Evolutionary conservation across 1,139 yeast species (phyloP).

Genomic region (Taphrina deformans): DNA sequence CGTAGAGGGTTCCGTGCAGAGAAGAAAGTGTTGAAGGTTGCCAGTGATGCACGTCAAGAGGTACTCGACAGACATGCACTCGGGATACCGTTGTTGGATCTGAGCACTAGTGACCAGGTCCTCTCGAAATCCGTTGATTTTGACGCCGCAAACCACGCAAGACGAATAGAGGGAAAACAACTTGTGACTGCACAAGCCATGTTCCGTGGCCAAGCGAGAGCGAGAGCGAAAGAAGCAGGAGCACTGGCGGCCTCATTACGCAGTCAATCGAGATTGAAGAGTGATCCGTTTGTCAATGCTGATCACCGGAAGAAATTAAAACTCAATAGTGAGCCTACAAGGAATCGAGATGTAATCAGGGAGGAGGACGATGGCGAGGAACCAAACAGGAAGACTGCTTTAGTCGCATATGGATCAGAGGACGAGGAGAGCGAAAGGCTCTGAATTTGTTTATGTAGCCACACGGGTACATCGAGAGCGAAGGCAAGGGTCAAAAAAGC

Average conservation of each 20-base stretch:
- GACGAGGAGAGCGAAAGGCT: too few relatives aligned
- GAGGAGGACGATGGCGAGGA: not conserved
- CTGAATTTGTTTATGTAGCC: too few relatives aligned
- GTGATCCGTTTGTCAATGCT: not conserved
- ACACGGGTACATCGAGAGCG: too few relatives aligned
- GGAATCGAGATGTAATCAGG: not conserved
- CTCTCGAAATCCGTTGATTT: not conserved
- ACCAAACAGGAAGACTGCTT: too few relatives aligned
- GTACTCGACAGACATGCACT: not conserved
- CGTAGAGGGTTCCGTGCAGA: conserved; percentile 37
- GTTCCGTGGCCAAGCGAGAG: not conserved
- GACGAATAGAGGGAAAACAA: not conserved
- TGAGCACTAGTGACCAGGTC: not conserved
- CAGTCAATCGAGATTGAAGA: not conserved
- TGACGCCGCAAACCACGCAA: not conserved
- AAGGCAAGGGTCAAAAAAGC: not conserved
- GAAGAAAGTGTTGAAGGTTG: conserved; percentile 11
- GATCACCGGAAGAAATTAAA: not conserved
- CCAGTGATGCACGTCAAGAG: not conserved
- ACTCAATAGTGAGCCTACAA: not conserved
- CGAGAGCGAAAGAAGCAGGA: not conserved
- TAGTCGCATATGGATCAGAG: not conserved
- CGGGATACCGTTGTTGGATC: not conserved
- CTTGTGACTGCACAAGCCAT: not conserved
- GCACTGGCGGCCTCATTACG: not conserved